Percentiles rank a stretch among this genome's conserved stretches.
Evolutionary conservation across 441 rosid genomes (phyloP).

Genomic region (Flueggea neowawraea): DNA sequence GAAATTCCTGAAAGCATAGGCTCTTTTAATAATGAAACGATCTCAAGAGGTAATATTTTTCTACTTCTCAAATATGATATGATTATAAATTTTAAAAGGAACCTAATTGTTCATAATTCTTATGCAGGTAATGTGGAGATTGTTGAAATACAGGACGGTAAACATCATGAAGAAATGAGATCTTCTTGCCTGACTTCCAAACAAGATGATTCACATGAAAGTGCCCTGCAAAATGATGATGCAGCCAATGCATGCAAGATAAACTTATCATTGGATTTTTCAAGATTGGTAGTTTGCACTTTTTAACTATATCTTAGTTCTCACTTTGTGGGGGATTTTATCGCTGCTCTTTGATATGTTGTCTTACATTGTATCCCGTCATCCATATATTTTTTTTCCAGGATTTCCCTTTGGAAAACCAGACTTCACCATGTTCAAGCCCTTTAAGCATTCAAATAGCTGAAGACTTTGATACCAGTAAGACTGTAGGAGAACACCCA

Average conservation of each 20-base stretch:
- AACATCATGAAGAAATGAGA: slow-evolving; percentile 10
- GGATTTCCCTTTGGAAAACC: slow-evolving; percentile 33
- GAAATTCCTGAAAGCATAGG: slow-evolving; percentile 11
- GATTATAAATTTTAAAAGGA: background rate
- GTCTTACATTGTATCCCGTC: slow-evolving; percentile 1
- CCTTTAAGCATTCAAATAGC: slow-evolving; percentile 19
- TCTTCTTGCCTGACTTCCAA: slow-evolving; percentile 14
- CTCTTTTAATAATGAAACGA: slow-evolving; percentile 10
- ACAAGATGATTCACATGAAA: slow-evolving; percentile 8
- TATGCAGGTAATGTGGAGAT: slow-evolving; percentile 16
- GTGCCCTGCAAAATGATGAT: slow-evolving; percentile 1
- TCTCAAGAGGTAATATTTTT: slow-evolving; percentile 27
- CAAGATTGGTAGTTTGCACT: slow-evolving; percentile 21
- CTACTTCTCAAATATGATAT: background rate
- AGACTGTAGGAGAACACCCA: slow-evolving; percentile 48
- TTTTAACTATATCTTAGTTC: too few species aligned
- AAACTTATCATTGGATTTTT: slow-evolving; percentile 13
- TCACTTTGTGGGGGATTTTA: background rate
- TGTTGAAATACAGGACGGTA: slow-evolving; percentile 10
- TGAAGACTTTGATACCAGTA: slow-evolving; percentile 17
- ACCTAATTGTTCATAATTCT: slow-evolving; percentile 14
- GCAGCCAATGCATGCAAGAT: slow-evolving; percentile 8
- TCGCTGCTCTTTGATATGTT: slow-evolving; percentile 4
- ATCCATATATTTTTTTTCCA: slow-evolving; percentile 15
- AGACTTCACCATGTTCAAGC: slow-evolving; percentile 18